Evolutionary conservation across 495 filamentous ascomycete genomes (phyloP), one percentile per base, ranked within the genome.

Genomic region (Amniculicola lignicola): DNA sequence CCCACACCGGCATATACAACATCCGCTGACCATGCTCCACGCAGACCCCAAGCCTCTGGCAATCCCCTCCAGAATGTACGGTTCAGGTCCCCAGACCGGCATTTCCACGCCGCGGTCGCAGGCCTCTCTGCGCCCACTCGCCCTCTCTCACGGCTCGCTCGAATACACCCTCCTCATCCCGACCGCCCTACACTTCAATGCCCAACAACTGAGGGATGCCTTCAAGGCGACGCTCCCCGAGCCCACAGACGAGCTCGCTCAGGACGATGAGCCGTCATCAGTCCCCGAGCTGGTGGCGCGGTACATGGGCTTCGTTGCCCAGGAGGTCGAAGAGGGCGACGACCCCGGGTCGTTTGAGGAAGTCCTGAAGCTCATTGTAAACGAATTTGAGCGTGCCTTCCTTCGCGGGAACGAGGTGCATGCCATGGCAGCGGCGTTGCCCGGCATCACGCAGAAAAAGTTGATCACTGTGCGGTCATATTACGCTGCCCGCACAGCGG

Each of bases 201-300:
- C 93, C 55, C 88, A 89, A 23, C 87, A 93, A 72, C 79, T 96
- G 60, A 90, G 90, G 74, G 89, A 95, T 59, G 77, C 79, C 42
- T 97, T 98, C 71, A 81, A 80, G 35, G 77, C 86, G 11, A 88
- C 88, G 38, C 79, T 98, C 62, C 93, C 93, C 16, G 75, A 83
- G 42, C 86, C 93, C 24, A 98, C 93, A 63, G 93, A 98, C 70
- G 93, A 98, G 74, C 82, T 97, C 60, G 93, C 94, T 35, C 87
- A 91, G 67, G 93, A 98, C 72, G 93, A 98, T 62, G 93, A 98
- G 76, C 93, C 93, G 4, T 97, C 93, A 0, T 98, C 93, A 7
- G 80, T 88, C 12, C 71, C 87, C 14, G 93, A 98, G 73, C 80
- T 98, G 24, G 89, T 97, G 4, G 89, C 89, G 36, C 81, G 93